Conservation (phyloP, 306 rosid species). For the Quercus agrifolia region DNA sequence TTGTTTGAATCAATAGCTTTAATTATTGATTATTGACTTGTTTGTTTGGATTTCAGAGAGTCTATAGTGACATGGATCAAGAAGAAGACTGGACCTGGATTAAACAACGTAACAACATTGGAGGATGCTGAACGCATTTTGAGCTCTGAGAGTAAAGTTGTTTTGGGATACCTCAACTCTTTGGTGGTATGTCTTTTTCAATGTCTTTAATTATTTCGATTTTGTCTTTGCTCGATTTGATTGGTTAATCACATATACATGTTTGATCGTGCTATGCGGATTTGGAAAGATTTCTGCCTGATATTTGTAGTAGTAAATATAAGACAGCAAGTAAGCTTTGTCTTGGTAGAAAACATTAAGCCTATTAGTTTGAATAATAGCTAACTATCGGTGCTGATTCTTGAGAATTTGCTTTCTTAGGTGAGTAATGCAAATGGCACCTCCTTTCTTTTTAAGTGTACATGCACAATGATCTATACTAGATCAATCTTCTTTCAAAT, state of each 20-base stretch:
- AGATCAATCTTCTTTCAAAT: no score
- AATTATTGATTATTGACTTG: background rate
- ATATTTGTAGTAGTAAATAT: no score
- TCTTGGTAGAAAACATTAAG: background rate
- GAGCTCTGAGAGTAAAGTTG: constrained; percentile 68
- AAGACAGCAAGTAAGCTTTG: background rate
- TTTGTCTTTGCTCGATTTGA: background rate
- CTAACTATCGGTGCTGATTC: background rate
- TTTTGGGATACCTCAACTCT: constrained; percentile 84
- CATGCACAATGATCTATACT: background rate
- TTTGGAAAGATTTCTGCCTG: no score
- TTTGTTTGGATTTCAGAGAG: constrained; percentile 46
- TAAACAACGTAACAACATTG: constrained; percentile 67
- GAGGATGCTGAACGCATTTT: constrained; percentile 72
- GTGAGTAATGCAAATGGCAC: background rate
- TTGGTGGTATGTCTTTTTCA: constrained; percentile 63
- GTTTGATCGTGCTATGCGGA: background rate
- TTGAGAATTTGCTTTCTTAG: background rate
- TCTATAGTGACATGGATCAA: constrained; percentile 86
- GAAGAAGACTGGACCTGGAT: constrained; percentile 95
- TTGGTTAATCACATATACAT: background rate
- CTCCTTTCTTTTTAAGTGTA: background rate
- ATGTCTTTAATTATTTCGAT: no score
- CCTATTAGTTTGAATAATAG: background rate
- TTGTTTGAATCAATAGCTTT: background rate